Conservation (phyloP, 495 filamentous ascomycete species). For the Parachaetomium inaequale region DNA sequence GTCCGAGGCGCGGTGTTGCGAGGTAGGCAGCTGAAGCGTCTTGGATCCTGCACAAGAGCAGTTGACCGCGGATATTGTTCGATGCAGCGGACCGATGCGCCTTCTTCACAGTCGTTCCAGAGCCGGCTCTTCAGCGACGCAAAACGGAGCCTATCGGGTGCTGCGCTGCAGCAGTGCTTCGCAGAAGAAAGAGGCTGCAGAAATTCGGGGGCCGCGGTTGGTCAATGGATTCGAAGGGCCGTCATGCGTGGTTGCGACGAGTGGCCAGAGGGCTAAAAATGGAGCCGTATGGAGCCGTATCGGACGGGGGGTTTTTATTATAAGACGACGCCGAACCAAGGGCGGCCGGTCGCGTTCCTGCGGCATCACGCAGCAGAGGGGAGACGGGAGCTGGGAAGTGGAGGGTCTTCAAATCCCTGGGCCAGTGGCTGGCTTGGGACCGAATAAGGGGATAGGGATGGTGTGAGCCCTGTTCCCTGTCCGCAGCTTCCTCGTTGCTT, state of each 20-base stretch:
- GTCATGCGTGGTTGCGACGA: background rate
- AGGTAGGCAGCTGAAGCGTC: background rate
- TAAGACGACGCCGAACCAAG: background rate
- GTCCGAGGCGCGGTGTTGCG: background rate
- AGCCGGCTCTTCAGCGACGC: background rate
- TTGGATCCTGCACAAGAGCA: background rate
- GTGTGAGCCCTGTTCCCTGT: conserved; percentile 24
- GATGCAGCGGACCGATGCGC: conserved; percentile 1
- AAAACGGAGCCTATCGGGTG: background rate
- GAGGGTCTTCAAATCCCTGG: background rate
- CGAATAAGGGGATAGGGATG: conserved; percentile 14
- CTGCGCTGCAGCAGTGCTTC: background rate
- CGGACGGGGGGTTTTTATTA: conserved; percentile 21
- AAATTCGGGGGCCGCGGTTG: background rate
- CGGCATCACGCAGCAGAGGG: conserved; percentile 26
- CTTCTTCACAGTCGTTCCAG: background rate
- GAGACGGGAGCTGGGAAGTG: background rate
- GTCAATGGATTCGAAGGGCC: background rate
- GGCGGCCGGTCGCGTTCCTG: background rate
- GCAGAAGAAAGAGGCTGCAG: background rate
- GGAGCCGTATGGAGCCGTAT: conserved; percentile 19
- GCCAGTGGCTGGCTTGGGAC: conserved; percentile 9
- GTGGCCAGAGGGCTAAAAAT: conserved; percentile 15
- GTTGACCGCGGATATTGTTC: background rate
- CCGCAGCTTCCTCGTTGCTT: conserved; percentile 20